Evolutionary conservation across 345 rosid species (phyloP).

Genomic region (Aethionema arabicum): DNA sequence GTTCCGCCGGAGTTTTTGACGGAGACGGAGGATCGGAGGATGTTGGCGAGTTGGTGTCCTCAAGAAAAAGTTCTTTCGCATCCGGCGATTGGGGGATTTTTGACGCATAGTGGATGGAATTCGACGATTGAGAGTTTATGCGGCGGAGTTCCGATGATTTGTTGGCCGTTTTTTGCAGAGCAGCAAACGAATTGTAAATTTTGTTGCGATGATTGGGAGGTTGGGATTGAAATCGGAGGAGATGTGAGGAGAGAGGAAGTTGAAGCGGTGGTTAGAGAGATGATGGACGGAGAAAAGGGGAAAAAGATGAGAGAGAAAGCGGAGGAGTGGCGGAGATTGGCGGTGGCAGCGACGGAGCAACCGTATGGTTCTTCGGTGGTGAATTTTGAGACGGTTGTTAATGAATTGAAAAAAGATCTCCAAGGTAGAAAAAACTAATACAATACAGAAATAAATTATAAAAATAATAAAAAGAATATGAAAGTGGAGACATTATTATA

Average conservation of each 20-base stretch:
- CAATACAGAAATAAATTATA: not conserved
- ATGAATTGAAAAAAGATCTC: slow-evolving; percentile 37
- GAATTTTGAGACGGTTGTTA: slow-evolving; percentile 35
- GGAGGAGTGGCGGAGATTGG: slow-evolving; percentile 40
- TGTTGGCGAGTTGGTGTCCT: slow-evolving; percentile 52
- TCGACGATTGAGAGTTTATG: slow-evolving; percentile 52
- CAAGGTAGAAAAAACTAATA: no score
- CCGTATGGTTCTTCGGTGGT: slow-evolving; percentile 39
- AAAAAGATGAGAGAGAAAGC: slow-evolving; percentile 45
- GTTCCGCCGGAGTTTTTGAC: slow-evolving; percentile 40
- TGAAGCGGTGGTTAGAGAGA: slow-evolving; percentile 47
- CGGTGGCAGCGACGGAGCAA: slow-evolving; percentile 10
- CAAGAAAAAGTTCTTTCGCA: slow-evolving; percentile 51
- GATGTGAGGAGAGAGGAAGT: slow-evolving; percentile 51
- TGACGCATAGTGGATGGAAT: slow-evolving; percentile 64
- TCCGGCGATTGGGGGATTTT: slow-evolving; percentile 48
- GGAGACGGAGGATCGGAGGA: slow-evolving; percentile 39
- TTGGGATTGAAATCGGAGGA: slow-evolving; percentile 52
- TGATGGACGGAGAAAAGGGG: slow-evolving; percentile 51
- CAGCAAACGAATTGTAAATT: slow-evolving; percentile 55
- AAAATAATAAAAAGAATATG: slow-evolving; percentile 29
- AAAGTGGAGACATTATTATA: slow-evolving; percentile 23
- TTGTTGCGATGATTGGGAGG: slow-evolving; percentile 46
- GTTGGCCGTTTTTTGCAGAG: slow-evolving; percentile 64
- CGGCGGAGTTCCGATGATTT: slow-evolving; percentile 46